Base-by-base conservation (phyloP, 176 grass and related monocot genomes). In the Eragrostis curvula region DNA sequence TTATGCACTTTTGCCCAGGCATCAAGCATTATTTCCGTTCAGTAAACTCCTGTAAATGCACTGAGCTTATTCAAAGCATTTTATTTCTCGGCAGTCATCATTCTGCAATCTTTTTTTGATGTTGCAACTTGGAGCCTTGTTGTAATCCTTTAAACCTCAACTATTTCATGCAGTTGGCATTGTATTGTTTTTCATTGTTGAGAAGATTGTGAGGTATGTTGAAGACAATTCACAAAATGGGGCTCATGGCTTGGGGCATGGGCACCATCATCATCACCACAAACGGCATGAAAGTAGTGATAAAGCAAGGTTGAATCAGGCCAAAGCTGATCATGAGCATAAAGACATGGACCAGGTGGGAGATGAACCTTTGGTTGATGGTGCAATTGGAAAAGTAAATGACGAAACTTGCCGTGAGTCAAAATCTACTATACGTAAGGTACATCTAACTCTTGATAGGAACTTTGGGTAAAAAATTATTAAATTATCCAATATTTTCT, bases 151-250 rank as follows among this genome's bases (percentile, higher is more conserved):
- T 15, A 78, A 74, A 74, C 2, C 64, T 39, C 21, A 52, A 80
- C 24, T 59, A 51, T 68, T 86, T 53, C 68, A 29, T 90, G 92
- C 84, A 98, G 96, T 91, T 93, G 96, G 96, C 11, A 96, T 98
- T 86, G 88, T 98, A 81, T 56, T 98, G 21, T 98, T 98, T 87
- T 93, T 98, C 78, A 47, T 98, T 65, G 96, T 98, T 42, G 96
- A 98, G 85, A 98, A 98, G 78, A 90, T 99, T 67, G 93, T 99
- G 51, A 93, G 96, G 81, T 99, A 96, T 88, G 91, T 99, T 59
- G 91, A 99, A 87, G 89, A 87, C 52, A 89, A 93, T 87, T 93
- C 91, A 80, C 72, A 62, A 60, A 84, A 82, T 45, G 80, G 86
- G 42, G 43, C 45, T 72, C 56, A 76, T 52, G 68, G 68, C 50